Base-by-base conservation (phyloP, 768 basidiomycete genomes). In the Mycena galericulata region DNA sequence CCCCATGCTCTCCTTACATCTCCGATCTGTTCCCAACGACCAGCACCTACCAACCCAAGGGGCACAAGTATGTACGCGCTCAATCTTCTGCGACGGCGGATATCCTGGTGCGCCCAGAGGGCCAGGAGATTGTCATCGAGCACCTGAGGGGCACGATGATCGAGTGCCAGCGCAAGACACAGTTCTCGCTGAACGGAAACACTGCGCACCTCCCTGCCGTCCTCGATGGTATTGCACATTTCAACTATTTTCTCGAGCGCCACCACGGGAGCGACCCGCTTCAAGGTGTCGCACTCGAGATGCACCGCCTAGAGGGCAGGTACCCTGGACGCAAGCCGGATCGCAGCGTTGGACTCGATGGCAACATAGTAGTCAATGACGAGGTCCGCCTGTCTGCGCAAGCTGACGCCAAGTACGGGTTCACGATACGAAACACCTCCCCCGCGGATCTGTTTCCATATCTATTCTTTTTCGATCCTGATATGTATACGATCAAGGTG, bases 381-480 rank as follows among this genome's bases (percentile, higher is more conserved):
- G 61, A 8, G 26, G 61, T 34, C 4, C 36, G 18, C 11, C 11
- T 62, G 18, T 4, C 20, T 5, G 45, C 50, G 6, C 12, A 36
- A 2, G 12, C 4, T 3, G 47, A 12, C 3, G 50, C 40, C 18
- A 49, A 22, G n/a, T 64, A 64, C 30, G 62, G 62, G 15, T 46
- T 64, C 53, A 64, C 38, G 53, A 47, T 64, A 14, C 43, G 43
- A n/a, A 64, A 56, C 43, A 27, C 24, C n/a, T 43, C 30, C 41
- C 11, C 7, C 0, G 24, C 5, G 15, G 61, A 53, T 8, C 29
- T 62, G 1, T 62, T 38, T 29, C 36, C 61, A 26, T 54, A 62
- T 36, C 20, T 62, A 5, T 62, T 62, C 38, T 62, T 18, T 32
- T 62, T 62, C 50, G 61, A 62, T 29, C 50, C 61, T 15, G 26